Percentiles rank a stretch among this genome's conserved stretches.
Conservation (phyloP, 768 basidiomycete species). For the Kwoniella dejecticola region DNA sequence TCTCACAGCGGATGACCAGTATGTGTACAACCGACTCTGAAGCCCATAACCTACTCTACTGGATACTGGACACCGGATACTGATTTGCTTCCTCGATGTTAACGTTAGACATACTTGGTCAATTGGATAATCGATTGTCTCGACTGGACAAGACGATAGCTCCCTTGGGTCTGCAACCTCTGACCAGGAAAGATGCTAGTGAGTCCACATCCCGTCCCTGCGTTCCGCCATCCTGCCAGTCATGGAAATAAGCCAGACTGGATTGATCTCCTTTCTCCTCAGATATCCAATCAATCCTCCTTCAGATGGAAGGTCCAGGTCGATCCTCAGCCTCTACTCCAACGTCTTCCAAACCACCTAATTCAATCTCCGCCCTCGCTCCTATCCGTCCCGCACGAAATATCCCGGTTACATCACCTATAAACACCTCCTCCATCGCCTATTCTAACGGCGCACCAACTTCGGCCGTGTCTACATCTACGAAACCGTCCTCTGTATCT, state of each 20-base stretch:
- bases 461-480: no score
- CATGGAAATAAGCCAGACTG: no score
- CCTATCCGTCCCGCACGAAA: not conserved
- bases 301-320: conserved; percentile 8
- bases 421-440: no score
- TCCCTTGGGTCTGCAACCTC: conserved; percentile 50
- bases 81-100: not conserved
- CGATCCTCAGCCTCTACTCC: not conserved
- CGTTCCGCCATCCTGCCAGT: no score
- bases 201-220: conserved; percentile 10
- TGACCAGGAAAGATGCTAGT: conserved; percentile 51
- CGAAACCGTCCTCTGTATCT: conserved; percentile 1
- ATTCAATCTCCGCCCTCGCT: conserved; percentile 1
- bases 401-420: not conserved
- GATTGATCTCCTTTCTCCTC: no score
- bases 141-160: conserved; percentile 53
- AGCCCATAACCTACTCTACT: no score
- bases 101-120: conserved; percentile 43
- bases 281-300: conserved; percentile 46
- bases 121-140: conserved; percentile 50
- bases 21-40: conserved; percentile 1
- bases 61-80: no score
- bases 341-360: not conserved
- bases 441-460: no score
- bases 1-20: conserved; percentile 54